These are phyloP conservation scores for Zoysia pacifica DNA, from an alignment of 176 grass and related monocot species.

Conservation along the genomic window DNA sequence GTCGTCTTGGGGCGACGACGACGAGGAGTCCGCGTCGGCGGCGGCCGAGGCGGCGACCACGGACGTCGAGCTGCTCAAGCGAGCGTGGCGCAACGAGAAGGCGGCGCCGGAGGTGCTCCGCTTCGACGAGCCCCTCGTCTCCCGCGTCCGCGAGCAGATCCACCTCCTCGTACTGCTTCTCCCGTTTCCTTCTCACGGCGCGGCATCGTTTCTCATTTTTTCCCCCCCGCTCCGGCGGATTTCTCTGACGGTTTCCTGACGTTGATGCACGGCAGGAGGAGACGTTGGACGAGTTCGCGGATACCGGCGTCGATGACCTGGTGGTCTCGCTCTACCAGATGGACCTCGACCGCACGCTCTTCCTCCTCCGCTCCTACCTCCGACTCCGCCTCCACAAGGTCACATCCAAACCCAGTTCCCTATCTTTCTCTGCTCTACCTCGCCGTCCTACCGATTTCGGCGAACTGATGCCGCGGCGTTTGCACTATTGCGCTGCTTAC, in stretches of 20 bases:
- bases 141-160: conserved; percentile 84
- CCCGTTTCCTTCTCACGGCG: too few relatives aligned
- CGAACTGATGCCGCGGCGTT: background rate
- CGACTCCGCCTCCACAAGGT: conserved; percentile 86
- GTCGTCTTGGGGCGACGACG: conserved; percentile 59
- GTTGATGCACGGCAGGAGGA: conserved; percentile 56
- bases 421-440: background rate
- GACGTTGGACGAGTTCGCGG: conserved; percentile 73
- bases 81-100: conserved; percentile 92
- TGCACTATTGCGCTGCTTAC: background rate
- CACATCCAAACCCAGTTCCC: background rate
- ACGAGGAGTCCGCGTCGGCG: conserved; percentile 29
- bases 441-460: background rate
- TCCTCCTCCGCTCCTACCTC: conserved; percentile 89
- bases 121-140: conserved; percentile 68
- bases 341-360: conserved; percentile 85
- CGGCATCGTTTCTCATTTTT: too few relatives aligned
- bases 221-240: background rate
- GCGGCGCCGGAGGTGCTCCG: conserved; percentile 74
- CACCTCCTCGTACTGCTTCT: conserved; percentile 57
- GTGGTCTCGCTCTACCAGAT: conserved; percentile 93
- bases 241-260: background rate
- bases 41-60: conserved; percentile 46
- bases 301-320: conserved; percentile 67
- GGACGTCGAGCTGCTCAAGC: conserved; percentile 75